Evolutionary conservation across 208 protist species (phyloP).

Genomic region (Acanthamoeba triangularis): DNA sequence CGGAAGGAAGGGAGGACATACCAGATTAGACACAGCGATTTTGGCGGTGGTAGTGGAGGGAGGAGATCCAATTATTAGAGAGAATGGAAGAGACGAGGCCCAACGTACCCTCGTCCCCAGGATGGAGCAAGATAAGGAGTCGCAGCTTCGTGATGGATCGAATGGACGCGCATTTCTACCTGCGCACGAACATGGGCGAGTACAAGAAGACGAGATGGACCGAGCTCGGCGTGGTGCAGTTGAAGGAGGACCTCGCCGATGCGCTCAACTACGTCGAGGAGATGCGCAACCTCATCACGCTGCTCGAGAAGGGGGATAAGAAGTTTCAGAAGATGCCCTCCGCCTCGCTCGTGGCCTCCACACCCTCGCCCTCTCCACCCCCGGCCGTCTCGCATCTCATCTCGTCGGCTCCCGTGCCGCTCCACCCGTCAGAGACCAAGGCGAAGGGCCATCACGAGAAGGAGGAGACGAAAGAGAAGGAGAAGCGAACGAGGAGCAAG

Average conservation of each 20-base stretch:
- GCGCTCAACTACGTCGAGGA: conserved; percentile 8
- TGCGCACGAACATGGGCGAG: not conserved
- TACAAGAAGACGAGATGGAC: conserved; percentile 64
- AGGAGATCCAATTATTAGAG: not conserved
- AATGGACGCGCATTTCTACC: conserved; percentile 26
- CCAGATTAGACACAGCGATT: too few relatives aligned
- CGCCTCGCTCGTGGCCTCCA: too few relatives aligned
- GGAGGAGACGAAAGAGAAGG: not conserved
- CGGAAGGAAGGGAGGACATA: too few relatives aligned
- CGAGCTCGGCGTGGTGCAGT: not conserved
- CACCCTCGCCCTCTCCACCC: not conserved
- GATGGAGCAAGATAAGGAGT: not conserved
- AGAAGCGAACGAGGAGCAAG: not conserved
- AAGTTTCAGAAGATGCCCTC: conserved; percentile 1
- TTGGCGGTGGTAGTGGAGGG: not conserved
- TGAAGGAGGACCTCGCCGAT: not conserved
- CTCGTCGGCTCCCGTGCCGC: not conserved
- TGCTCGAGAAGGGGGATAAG: conserved; percentile 7
- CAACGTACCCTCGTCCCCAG: not conserved
- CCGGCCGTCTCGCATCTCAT: not conserved
- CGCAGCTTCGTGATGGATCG: not conserved
- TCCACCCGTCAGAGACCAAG: not conserved
- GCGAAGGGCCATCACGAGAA: not conserved
- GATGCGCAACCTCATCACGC: not conserved
- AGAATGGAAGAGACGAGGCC: not conserved